Base-by-base conservation (phyloP, 2,329 filamentous ascomycete species). In the Alternaria atra region DNA sequence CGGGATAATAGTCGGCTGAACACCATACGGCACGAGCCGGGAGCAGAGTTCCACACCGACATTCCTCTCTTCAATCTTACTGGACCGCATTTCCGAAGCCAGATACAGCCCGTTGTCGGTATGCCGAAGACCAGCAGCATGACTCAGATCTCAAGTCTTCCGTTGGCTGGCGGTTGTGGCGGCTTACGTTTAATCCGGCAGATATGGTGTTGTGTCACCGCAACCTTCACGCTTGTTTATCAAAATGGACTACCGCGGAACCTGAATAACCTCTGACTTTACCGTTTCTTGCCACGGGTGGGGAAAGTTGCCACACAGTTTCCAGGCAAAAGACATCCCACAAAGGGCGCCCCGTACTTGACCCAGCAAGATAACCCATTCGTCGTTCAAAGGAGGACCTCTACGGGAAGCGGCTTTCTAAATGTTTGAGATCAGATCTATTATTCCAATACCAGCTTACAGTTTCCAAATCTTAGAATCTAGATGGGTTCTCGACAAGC, bases 11-110 rank as follows among this genome's bases (percentile, higher is more conserved):
- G 13, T 58, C 60, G 58, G 58, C 46, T 59, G 61, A 56, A 54
- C 13, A 40, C 48, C 57, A 44, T 61, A 57, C 59, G 54, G 52
- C 53, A 57, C 27, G 50, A 60, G 52, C 50, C 53, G 46, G 30
- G 54, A 53, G 58, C 34, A 48, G 27, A 46, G 42, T 47, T 42
- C 39, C 55, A 67, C 65, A 71, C 65, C 68, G 66, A 70, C 65
- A 65, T 62, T 69, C 55, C 64, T 66, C 60, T 60, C 57, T 56
- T 12, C 52, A 50, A 46, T 13, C 52, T 55, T 47, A 67, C 58
- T 68, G 60, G 43, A 51, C 40, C 30, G 30, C 23, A 32, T 42
- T 56, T 30, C 53, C 60, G 60, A 51, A 29, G 12, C n/a, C 25
- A 29, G 12, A 29, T 54, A 35, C 43, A 47, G 50, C 34, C 55